Evolutionary conservation across 23 red algal species (phyloP).

Genomic region (Gracilaria vermiculophylla): DNA sequence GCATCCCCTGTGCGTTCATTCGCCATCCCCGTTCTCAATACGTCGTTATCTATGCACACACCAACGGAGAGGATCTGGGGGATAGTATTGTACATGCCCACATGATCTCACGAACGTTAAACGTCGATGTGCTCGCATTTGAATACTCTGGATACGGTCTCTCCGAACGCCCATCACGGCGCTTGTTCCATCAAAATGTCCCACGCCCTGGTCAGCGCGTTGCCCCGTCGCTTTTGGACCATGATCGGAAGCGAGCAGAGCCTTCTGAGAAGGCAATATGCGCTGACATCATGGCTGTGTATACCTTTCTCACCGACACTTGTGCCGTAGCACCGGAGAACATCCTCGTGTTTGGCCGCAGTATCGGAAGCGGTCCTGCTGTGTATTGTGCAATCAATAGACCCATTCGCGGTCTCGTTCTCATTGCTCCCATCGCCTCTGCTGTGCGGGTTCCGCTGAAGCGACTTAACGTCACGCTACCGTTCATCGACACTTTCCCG

Average conservation of each 20-base stretch:
- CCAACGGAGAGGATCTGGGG: conserved; percentile 84
- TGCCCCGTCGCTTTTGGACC: neutral
- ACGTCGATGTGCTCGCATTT: conserved; percentile 68
- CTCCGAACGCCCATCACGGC: conserved; percentile 42
- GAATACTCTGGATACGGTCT: conserved; percentile 93
- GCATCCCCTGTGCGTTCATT: conserved; percentile 32
- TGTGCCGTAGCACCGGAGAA: conserved; percentile 38
- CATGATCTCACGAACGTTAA: conserved; percentile 45
- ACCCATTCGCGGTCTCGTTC: conserved; percentile 59
- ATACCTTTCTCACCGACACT: conserved; percentile 51
- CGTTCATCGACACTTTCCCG: conserved; percentile 75
- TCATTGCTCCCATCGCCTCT: conserved; percentile 76
- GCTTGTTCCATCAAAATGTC: neutral
- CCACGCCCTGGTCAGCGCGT: conserved; percentile 3
- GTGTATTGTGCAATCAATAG: conserved; percentile 55
- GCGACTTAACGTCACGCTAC: conserved; percentile 49
- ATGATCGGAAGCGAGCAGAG: conserved; percentile 27
- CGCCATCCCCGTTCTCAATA: conserved; percentile 47
- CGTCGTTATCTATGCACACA: conserved; percentile 80
- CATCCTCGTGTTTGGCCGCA: conserved; percentile 73
- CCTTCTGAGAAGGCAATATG: conserved; percentile 75
- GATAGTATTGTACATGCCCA: conserved; percentile 54
- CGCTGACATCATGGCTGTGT: conserved; percentile 64
- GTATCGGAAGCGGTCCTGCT: conserved; percentile 67
- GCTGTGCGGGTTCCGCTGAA: conserved; percentile 60